Conservation (phyloP, 495 filamentous ascomycete species). For the Patellaria atrata region DNA sequence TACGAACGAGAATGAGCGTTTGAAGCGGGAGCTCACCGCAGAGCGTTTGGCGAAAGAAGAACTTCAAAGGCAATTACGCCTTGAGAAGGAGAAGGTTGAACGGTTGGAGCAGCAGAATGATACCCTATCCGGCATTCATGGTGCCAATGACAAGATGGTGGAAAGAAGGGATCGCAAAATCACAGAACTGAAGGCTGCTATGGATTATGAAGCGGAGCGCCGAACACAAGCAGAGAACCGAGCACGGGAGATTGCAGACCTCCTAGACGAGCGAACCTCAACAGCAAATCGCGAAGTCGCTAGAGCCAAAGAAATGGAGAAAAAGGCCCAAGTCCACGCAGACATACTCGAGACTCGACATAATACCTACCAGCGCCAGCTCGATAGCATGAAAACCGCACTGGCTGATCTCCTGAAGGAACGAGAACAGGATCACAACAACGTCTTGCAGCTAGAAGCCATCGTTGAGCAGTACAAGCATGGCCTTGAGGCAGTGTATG, state of each 20-base stretch:
- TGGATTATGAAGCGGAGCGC: slow-evolving; percentile 12
- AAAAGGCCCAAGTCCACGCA: slow-evolving; percentile 14
- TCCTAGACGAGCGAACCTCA: slow-evolving; percentile 14
- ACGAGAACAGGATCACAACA: too few species aligned
- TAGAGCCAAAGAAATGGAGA: slow-evolving; percentile 10
- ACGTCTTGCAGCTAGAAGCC: too few species aligned
- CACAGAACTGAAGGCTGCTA: slow-evolving; percentile 14
- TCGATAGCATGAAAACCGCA: too few species aligned
- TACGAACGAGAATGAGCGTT: slow-evolving; percentile 14
- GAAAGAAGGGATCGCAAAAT: slow-evolving; percentile 19
- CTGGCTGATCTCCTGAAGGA: too few species aligned
- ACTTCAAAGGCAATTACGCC: slow-evolving; percentile 7
- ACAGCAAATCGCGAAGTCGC: slow-evolving; percentile 17
- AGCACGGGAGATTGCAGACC: slow-evolving; percentile 10
- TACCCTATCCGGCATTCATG: slow-evolving; percentile 15
- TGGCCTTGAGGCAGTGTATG: too few species aligned
- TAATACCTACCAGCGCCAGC: too few species aligned
- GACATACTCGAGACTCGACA: too few species aligned
- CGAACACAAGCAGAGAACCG: slow-evolving; percentile 12
- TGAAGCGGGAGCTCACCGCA: slow-evolving; percentile 11
- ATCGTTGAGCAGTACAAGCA: too few species aligned
- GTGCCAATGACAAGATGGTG: slow-evolving; percentile 13
- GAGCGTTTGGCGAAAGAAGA: slow-evolving; percentile 15
- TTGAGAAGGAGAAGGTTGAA: slow-evolving; percentile 11
- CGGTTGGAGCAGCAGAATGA: slow-evolving; percentile 11